phyloP scores from a whole-genome alignment of 1,139 yeast species.

The Yamadazyma dushanensis region DNA sequence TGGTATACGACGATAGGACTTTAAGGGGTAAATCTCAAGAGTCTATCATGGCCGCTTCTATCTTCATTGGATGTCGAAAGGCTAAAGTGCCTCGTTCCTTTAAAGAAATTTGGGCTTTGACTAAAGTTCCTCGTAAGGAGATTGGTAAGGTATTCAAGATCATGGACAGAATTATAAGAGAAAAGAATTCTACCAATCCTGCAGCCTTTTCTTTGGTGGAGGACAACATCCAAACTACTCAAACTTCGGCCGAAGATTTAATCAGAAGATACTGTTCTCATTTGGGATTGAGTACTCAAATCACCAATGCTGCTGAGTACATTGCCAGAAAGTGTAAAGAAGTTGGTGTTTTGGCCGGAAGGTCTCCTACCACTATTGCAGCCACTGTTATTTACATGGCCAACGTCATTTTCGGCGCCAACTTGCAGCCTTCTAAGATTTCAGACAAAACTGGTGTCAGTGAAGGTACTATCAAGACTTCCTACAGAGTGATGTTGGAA shows the following conservation, averaged over 20 bases:
- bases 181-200: slow-evolving; percentile 55
- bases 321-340: slow-evolving; percentile 89
- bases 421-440: slow-evolving; percentile 70
- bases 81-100: slow-evolving; percentile 94
- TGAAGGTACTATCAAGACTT: slow-evolving; percentile 95
- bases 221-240: slow-evolving; percentile 77
- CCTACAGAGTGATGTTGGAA: slow-evolving; percentile 80
- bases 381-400: slow-evolving; percentile 98
- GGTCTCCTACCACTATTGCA: slow-evolving; percentile 96
- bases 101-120: slow-evolving; percentile 93
- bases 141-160: slow-evolving; percentile 86
- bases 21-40: slow-evolving; percentile 91
- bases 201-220: slow-evolving; percentile 31
- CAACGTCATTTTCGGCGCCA: slow-evolving; percentile 74
- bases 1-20: slow-evolving; percentile 85
- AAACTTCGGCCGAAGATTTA: slow-evolving; percentile 90
- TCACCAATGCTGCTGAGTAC: slow-evolving; percentile 90
- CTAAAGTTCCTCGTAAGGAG: slow-evolving; percentile 91
- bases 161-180: slow-evolving; percentile 74
- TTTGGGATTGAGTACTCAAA: slow-evolving; percentile 79
- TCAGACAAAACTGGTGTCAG: slow-evolving; percentile 97
- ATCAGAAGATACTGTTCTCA: slow-evolving; percentile 96
- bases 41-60: slow-evolving; percentile 95
- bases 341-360: slow-evolving; percentile 91
- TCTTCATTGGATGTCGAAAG: slow-evolving; percentile 90